Base-by-base conservation (phyloP, 1,284 basidiomycete genomes). In the Quambalaria eucalypti region DNA sequence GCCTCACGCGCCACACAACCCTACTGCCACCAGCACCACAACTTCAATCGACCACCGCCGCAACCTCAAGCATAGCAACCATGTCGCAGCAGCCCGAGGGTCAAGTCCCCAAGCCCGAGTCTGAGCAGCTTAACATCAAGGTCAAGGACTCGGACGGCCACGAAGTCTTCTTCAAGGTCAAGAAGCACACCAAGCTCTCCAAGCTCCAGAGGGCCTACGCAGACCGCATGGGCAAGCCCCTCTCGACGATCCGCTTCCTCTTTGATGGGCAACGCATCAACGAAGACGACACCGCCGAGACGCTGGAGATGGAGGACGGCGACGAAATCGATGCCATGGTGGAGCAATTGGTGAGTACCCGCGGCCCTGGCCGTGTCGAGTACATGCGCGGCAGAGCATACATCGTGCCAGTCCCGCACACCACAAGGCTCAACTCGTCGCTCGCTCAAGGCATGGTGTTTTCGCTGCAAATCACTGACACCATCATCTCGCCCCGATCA, bases 151-250 rank as follows among this genome's bases (percentile, higher is more conserved):
- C 65, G 39, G 69, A 73, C 23, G 87, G 88, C 48, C 87, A 92
- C 56, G 90, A 96, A 76, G 89, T 95, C 42, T 95, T 90, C 79
- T 96, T 96, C 83, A 96, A 96, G 82, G 95, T 96, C 79, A 95
- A 95, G 81, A 84, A 87, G 69, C 89, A 84, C 74, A 95, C 91
- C 48, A 91, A 88, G 81, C 79, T 95, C 61, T 88, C 85, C 80
- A 96, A 96, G 81, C 83, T 96, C 26, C 85, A 92, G 79, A 85
- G 83, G 64, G 91, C 91, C 25, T 96, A 96, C 78, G 91, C 91
- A 52, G 84, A 82, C 75, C 90, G 92, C 75, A 90, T 95, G 44
- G 91, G 90, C 62, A 92, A 92, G 78, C 66, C 69, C 25, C 66
- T 68, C 51, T 71, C 68, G 57, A 64, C 64, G 48, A 70, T 74